Evolutionary conservation across 2,329 filamentous ascomycete species (phyloP).

Genomic region (Aspergillus melleus): DNA sequence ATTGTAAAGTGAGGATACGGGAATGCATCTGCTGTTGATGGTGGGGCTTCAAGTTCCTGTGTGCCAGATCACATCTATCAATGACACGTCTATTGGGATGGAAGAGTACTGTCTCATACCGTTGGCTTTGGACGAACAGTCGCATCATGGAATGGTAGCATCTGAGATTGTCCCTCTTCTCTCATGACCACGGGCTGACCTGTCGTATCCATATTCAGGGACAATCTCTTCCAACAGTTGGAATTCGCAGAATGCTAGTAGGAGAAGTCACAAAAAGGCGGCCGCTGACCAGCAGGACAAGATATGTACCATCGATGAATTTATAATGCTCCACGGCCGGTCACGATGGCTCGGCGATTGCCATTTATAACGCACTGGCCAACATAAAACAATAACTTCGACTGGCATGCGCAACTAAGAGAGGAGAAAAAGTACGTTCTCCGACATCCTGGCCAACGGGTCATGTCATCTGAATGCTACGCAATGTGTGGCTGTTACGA

Average conservation of each 20-base stretch:
- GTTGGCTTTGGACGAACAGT: slow-evolving; percentile 19
- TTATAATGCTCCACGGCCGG: background rate
- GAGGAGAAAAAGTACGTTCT: slow-evolving; percentile 20
- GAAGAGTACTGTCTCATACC: slow-evolving; percentile 14
- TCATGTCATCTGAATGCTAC: slow-evolving; percentile 11
- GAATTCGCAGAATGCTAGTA: background rate
- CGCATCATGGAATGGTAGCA: slow-evolving; percentile 21
- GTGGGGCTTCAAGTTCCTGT: slow-evolving; percentile 22
- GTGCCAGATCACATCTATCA: slow-evolving; percentile 10
- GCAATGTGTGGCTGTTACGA: slow-evolving; percentile 20
- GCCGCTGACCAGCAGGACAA: background rate
- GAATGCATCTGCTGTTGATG: slow-evolving; percentile 20
- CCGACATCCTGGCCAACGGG: slow-evolving; percentile 5
- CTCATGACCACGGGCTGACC: slow-evolving; percentile 14
- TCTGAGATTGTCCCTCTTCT: slow-evolving; percentile 16
- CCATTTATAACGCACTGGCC: slow-evolving; percentile 17
- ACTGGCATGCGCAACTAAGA: slow-evolving; percentile 6
- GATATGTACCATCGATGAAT: background rate
- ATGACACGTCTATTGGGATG: slow-evolving; percentile 2
- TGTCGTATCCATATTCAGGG: slow-evolving; percentile 15
- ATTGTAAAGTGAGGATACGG: slow-evolving; percentile 39
- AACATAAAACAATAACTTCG: slow-evolving; percentile 4
- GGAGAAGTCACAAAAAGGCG: background rate
- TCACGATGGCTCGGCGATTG: slow-evolving; percentile 5
- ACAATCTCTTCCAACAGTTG: background rate